A percentile compares a stretch with the other conserved stretches of the same genome.
Conservation (phyloP, 768 basidiomycete species). For the Amanita inopinata region DNA sequence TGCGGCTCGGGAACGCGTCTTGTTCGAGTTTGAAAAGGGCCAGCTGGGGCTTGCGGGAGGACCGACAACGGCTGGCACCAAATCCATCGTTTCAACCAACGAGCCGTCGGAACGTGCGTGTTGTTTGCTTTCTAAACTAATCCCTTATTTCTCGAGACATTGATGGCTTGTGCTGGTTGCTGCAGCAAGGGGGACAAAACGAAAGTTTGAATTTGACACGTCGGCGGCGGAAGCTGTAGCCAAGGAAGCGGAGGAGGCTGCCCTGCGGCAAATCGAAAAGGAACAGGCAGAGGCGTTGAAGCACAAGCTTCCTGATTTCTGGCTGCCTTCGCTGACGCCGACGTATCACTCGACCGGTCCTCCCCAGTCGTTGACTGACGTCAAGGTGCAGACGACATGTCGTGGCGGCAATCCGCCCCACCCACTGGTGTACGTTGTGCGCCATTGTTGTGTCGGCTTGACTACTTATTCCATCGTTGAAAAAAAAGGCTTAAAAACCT, state of each 20-base stretch:
- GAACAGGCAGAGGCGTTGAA: slow-evolving; percentile 82
- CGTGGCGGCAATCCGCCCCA: slow-evolving; percentile 74
- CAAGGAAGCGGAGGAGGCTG: slow-evolving; percentile 81
- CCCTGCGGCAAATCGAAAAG: slow-evolving; percentile 69
- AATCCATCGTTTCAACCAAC: slow-evolving; percentile 27
- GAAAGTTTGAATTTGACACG: slow-evolving; percentile 79
- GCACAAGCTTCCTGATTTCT: slow-evolving; percentile 91
- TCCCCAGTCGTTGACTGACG: slow-evolving; percentile 60
- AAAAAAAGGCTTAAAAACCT: slow-evolving; percentile 75
- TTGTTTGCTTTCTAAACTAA: neutral
- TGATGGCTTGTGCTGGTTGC: too few species aligned
- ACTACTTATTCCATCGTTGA: slow-evolving; percentile 8
- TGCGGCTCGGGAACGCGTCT: slow-evolving; percentile 80
- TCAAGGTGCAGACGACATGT: slow-evolving; percentile 86
- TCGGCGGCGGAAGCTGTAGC: slow-evolving; percentile 62
- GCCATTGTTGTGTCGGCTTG: neutral
- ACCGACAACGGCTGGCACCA: slow-evolving; percentile 25
- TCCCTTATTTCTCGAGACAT: neutral
- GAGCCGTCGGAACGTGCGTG: slow-evolving; percentile 19
- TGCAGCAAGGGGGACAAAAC: slow-evolving; percentile 56
- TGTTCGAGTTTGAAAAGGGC: slow-evolving; percentile 83
- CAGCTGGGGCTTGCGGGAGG: slow-evolving; percentile 60
- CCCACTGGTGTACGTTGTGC: slow-evolving; percentile 52
- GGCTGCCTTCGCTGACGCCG: slow-evolving; percentile 91
- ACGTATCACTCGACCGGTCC: slow-evolving; percentile 56